phyloP scores from a whole-genome alignment of 2,329 filamentous ascomycete species.

The Xylaria sp. region DNA sequence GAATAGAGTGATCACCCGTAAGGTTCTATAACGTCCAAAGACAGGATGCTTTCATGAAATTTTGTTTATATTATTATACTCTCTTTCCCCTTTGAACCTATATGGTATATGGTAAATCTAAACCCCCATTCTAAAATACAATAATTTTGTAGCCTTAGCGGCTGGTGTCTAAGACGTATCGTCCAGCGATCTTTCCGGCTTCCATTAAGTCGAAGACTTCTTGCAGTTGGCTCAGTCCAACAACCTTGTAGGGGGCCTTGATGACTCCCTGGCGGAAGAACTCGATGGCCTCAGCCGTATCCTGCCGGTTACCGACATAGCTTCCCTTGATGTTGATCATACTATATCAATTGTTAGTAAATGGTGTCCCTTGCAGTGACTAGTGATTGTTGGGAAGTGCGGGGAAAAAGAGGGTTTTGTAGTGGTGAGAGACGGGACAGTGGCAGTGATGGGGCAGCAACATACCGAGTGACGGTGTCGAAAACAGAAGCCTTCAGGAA shows the following conservation, averaged over 20 bases:
- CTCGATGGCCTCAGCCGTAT: slow-evolving; percentile 88
- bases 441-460: background rate
- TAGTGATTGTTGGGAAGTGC: background rate
- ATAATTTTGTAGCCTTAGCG: slow-evolving; percentile 61
- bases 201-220: slow-evolving; percentile 82
- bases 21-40: too few species aligned
- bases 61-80: background rate
- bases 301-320: slow-evolving; percentile 92
- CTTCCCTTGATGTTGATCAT: slow-evolving; percentile 94
- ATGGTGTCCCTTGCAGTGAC: background rate
- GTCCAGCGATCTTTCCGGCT: slow-evolving; percentile 76
- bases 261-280: slow-evolving; percentile 88
- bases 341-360: slow-evolving; percentile 52
- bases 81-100: background rate
- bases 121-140: slow-evolving; percentile 11
- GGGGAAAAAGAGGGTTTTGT: background rate
- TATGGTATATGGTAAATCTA: slow-evolving; percentile 1
- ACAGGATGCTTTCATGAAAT: background rate
- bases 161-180: slow-evolving; percentile 79
- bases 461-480: slow-evolving; percentile 75
- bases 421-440: background rate
- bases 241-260: slow-evolving; percentile 86
- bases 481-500: slow-evolving; percentile 87
- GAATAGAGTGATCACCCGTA: too few species aligned
- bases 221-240: slow-evolving; percentile 82